Evolutionary conservation across 1,139 yeast species (phyloP), one percentile per base, ranked within the genome.

Genomic region (Scheffersomyces stambukii): DNA sequence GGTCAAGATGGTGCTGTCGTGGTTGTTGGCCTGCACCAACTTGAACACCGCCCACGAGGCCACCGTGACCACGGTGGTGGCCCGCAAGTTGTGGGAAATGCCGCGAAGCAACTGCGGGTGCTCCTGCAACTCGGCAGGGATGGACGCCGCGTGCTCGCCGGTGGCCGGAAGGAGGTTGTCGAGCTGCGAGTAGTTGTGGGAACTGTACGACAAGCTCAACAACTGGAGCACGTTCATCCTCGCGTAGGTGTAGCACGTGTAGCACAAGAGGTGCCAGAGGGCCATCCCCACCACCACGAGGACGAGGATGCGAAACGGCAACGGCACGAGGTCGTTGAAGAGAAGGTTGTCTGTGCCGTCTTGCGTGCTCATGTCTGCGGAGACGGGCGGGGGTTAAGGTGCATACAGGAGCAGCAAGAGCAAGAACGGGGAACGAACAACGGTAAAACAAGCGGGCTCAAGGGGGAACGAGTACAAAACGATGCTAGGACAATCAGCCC

Each of bases 301-400:
- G 14, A 57, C 42, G 5, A 63, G 41, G 23, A 64, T 52, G 33
- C 64, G 47, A 40, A 60, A 64, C 8, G 71, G 70, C 19, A 64
- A 48, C 8, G 74, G 72, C 8, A 66, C 37, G 23, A 60, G 35
- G 15, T 43, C 45, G 32, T 49, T 48, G 30, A 54, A 54, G 23
- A 51, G 24, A 16, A 43, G 25, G 20, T 36, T 36, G 10, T 18
- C 11, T 14, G 37, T 25, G 15, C 28, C 39, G 23, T 33, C 32
- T 13, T 26, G 36, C 16, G 37, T 40, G 18, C 27, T 38, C 44
- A 41, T 41, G 21, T n/a, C 21, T 22, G 13, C 8, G 24, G 9
- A 14, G 9, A 11, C 8, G 10, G 8, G 20, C 15, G n/a, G 14
- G 16, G 3, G 5, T 12, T 6, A 18, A 18, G 12, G 13, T 13